These are phyloP conservation scores for Berberis thunbergii DNA, from an alignment of 164 flowering plant species.

Conservation along the genomic window DNA sequence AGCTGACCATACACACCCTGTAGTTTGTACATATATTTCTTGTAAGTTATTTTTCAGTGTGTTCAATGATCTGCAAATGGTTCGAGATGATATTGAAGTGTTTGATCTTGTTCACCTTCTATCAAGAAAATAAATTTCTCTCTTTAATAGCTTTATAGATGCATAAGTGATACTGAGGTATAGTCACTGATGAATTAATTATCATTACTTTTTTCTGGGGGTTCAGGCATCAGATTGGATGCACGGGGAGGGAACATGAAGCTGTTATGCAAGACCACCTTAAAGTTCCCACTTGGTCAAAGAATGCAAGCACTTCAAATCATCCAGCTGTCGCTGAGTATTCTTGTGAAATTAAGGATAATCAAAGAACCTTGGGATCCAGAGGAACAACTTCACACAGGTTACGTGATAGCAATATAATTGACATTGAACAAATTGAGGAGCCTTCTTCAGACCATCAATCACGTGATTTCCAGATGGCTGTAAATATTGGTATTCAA, in stretches of 20 bases:
- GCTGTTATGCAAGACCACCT: slow-evolving; percentile 12
- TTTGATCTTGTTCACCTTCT: no score
- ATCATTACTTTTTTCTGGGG: neutral
- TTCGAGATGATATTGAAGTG: no score
- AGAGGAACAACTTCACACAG: slow-evolving; percentile 6
- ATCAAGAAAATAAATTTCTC: no score
- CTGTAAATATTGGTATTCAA: slow-evolving; percentile 2
- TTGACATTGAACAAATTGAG: slow-evolving; percentile 4
- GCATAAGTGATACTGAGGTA: neutral
- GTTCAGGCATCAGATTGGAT: neutral
- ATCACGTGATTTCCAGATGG: slow-evolving; percentile 7
- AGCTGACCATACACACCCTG: no score
- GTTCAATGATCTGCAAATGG: no score
- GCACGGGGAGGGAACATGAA: slow-evolving; percentile 28
- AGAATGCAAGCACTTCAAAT: slow-evolving; percentile 13
- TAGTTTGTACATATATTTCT: no score
- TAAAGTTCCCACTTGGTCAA: slow-evolving; percentile 12
- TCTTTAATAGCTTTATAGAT: neutral
- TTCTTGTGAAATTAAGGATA: slow-evolving; percentile 3
- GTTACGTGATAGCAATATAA: slow-evolving; percentile 3
- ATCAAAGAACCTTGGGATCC: slow-evolving; percentile 6
- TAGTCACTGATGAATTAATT: neutral
- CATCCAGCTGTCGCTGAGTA: slow-evolving; percentile 9
- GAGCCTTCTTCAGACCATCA: slow-evolving; percentile 7
- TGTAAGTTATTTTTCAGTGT: no score